These are phyloP conservation scores for Podospora fimiseda DNA, from an alignment of 495 filamentous ascomycete species.

Conservation along the genomic window DNA sequence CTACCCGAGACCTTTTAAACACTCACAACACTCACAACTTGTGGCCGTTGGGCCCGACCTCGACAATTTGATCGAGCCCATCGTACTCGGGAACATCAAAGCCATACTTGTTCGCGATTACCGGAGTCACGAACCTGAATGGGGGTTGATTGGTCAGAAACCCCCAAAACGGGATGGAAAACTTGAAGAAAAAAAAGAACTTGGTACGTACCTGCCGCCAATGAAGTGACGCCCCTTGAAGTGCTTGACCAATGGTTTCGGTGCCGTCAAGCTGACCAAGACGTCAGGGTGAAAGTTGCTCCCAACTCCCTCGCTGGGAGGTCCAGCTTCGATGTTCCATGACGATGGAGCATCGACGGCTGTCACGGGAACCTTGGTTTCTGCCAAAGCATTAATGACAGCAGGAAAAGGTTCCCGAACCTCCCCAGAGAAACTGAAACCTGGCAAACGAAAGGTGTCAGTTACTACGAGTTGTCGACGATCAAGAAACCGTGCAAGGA, in stretches of 20 bases:
- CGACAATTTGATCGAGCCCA: conserved; percentile 84
- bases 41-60: conserved; percentile 56
- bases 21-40: conserved; percentile 41
- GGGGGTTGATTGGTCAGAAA: conserved; percentile 19
- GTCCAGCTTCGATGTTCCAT: conserved; percentile 87
- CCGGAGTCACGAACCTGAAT: conserved; percentile 66
- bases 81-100: conserved; percentile 77
- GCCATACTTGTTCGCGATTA: conserved; percentile 81
- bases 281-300: conserved; percentile 69
- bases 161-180: neutral
- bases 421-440: conserved; percentile 90
- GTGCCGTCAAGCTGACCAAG: conserved; percentile 85
- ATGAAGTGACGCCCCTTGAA: conserved; percentile 86
- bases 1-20: neutral
- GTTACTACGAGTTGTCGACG: neutral
- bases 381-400: conserved; percentile 70
- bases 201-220: conserved; percentile 57
- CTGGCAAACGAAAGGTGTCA: no score
- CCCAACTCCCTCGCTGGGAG: conserved; percentile 70
- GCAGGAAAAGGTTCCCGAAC: conserved; percentile 83
- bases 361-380: conserved; percentile 67
- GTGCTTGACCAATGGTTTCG: conserved; percentile 82
- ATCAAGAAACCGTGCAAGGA: conserved; percentile 6
- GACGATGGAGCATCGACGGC: conserved; percentile 88
- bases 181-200: neutral